Conservation (phyloP, 1,284 basidiomycete genomes). For the Phellinidium pouzarii region DNA sequence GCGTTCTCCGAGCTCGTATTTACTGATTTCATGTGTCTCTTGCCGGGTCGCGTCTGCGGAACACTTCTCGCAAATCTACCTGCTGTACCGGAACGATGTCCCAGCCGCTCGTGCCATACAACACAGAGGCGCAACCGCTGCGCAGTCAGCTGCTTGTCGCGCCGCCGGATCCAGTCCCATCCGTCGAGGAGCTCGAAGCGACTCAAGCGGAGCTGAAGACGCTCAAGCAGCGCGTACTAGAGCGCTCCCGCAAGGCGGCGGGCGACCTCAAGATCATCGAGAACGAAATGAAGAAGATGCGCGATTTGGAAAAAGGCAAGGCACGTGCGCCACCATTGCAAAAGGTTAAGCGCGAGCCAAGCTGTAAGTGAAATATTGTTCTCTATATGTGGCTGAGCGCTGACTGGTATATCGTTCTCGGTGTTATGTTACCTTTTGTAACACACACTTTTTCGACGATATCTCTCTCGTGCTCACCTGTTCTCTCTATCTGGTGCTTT, state of each 20-base stretch:
- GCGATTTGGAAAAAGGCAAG: constrained; percentile 72
- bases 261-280: constrained; percentile 64
- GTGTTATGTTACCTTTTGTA: background rate
- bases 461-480: background rate
- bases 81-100: constrained; percentile 9
- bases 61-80: constrained; percentile 4
- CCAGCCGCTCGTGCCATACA: constrained; percentile 13
- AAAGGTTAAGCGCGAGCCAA: constrained; percentile 63
- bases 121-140: constrained; percentile 26
- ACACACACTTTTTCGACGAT: background rate
- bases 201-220: constrained; percentile 54
- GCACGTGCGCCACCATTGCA: constrained; percentile 34
- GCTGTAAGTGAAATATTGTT: constrained; percentile 45
- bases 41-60: background rate
- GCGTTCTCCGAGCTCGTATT: constrained; percentile 5
- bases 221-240: constrained; percentile 47
- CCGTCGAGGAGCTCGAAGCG: constrained; percentile 62
- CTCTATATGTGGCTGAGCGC: constrained; percentile 1
- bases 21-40: constrained; percentile 11
- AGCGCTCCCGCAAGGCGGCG: constrained; percentile 59
- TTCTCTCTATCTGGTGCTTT: background rate
- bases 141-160: constrained; percentile 53
- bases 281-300: constrained; percentile 62
- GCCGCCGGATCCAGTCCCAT: constrained; percentile 57
- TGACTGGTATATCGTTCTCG: background rate